Conservation (phyloP, 2,329 filamentous ascomycete genomes). For the Fusarium metavorans region DNA sequence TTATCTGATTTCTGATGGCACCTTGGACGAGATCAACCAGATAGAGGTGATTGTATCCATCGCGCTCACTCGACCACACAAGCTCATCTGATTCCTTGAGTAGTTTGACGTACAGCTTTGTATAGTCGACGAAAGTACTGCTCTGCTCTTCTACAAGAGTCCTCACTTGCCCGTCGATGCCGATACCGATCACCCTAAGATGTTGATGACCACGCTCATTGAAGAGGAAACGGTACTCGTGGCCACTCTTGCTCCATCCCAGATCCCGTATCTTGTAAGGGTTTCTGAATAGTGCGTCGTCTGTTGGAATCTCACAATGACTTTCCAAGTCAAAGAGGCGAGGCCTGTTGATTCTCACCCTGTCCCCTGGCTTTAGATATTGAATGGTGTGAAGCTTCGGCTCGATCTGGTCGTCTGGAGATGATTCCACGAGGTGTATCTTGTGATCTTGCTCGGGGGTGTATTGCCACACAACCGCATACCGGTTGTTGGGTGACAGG, state of each 20-base stretch:
- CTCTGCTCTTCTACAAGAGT: conserved; percentile 42
- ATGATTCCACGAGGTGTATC: conserved; percentile 41
- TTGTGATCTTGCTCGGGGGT: conserved; percentile 28
- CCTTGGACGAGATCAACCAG: conserved; percentile 31
- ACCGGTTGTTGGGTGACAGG: conserved; percentile 23
- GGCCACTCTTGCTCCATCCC: conserved; percentile 38
- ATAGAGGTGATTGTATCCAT: conserved; percentile 47
- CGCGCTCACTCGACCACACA: conserved; percentile 46
- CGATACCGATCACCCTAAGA: conserved; percentile 36
- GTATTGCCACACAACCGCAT: conserved; percentile 42
- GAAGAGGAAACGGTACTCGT: conserved; percentile 44
- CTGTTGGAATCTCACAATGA: conserved; percentile 33
- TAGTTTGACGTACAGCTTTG: conserved; percentile 27
- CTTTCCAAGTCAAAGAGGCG: conserved; percentile 41
- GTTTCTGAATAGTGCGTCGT: conserved; percentile 39
- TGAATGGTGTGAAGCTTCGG: conserved; percentile 39
- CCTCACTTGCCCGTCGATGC: conserved; percentile 25
- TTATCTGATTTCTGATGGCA: conserved; percentile 41
- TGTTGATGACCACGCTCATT: conserved; percentile 46
- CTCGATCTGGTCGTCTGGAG: conserved; percentile 43
- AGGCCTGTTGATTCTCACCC: conserved; percentile 38
- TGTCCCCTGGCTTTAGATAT: conserved; percentile 46
- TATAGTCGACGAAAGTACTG: conserved; percentile 43
- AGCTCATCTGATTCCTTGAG: conserved; percentile 33
- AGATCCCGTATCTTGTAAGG: conserved; percentile 37